These are phyloP conservation scores for Cinnamomum micranthum DNA, from an alignment of 164 flowering plant species.

Conservation along the genomic window DNA sequence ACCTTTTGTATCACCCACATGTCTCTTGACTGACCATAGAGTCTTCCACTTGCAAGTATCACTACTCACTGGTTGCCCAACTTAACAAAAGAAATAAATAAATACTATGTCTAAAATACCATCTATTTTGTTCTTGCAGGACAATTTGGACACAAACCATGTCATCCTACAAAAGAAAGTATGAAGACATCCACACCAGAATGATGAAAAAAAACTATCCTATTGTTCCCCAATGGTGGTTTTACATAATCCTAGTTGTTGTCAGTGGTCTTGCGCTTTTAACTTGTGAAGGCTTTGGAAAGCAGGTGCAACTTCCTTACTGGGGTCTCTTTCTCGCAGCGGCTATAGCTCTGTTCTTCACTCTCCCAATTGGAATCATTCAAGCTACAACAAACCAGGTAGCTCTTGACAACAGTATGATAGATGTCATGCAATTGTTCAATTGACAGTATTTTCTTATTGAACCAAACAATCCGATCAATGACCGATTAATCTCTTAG, in stretches of 20 bases:
- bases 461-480: too few relatives aligned
- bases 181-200: constrained; percentile 8
- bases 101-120: too few relatives aligned
- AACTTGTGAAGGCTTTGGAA: constrained; percentile 5
- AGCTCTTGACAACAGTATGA: too few relatives aligned
- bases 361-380: neutral
- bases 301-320: constrained; percentile 15
- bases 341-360: neutral
- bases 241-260: constrained; percentile 1
- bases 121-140: neutral
- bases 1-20: neutral
- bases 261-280: constrained; percentile 3
- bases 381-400: constrained; percentile 1
- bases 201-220: constrained; percentile 18
- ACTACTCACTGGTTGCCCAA: neutral
- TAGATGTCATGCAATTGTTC: neutral
- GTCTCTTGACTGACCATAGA: too few relatives aligned
- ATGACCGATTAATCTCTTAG: too few relatives aligned
- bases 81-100: too few relatives aligned
- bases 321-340: constrained; percentile 17
- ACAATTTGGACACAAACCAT: neutral
- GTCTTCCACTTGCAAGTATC: neutral
- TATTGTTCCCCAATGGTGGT: constrained; percentile 20
- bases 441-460: neutral
- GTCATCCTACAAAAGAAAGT: neutral